Evolutionary conservation across 108 stramenopile genomes (phyloP).

Genomic region (Epithemia pelagica): DNA sequence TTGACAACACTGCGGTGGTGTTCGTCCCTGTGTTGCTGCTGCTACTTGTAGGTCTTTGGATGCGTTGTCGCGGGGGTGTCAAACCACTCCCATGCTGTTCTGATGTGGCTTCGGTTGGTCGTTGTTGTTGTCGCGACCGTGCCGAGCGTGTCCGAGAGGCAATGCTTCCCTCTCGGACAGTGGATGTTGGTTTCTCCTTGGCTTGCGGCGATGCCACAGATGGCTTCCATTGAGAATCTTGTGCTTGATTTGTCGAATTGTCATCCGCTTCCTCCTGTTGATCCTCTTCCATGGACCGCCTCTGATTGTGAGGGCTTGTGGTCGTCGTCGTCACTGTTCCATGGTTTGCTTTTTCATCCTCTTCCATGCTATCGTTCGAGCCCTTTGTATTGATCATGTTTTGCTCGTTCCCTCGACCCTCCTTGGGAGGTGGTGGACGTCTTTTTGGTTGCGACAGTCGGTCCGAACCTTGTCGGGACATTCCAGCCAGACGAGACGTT

Average conservation of each 20-base stretch:
- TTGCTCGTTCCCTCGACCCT: too few relatives aligned
- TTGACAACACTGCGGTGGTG: not conserved
- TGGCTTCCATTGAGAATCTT: conserved; percentile 1
- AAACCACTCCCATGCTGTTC: not conserved
- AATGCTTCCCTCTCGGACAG: not conserved
- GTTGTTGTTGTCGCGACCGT: not conserved
- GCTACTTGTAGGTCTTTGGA: not conserved
- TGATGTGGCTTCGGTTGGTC: not conserved
- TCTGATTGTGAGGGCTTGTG: conserved; percentile 4
- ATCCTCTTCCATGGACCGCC: conserved; percentile 1
- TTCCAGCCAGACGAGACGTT: not conserved
- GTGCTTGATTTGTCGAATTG: too few relatives aligned
- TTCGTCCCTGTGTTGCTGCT: not conserved
- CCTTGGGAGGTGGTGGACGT: not conserved
- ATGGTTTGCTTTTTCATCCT: conserved; percentile 11
- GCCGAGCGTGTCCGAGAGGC: not conserved
- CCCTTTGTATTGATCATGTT: not conserved
- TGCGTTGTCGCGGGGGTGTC: conserved; percentile 6
- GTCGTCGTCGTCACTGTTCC: not conserved
- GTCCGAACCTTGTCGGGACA: too few relatives aligned
- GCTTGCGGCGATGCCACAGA: too few relatives aligned
- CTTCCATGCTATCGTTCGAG: not conserved
- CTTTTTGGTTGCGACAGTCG: too few relatives aligned
- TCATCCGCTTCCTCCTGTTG: not conserved
- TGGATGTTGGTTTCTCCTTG: too few relatives aligned